Evolutionary conservation across 495 filamentous ascomycete species (phyloP).

Genomic region (Physcia stellaris): DNA sequence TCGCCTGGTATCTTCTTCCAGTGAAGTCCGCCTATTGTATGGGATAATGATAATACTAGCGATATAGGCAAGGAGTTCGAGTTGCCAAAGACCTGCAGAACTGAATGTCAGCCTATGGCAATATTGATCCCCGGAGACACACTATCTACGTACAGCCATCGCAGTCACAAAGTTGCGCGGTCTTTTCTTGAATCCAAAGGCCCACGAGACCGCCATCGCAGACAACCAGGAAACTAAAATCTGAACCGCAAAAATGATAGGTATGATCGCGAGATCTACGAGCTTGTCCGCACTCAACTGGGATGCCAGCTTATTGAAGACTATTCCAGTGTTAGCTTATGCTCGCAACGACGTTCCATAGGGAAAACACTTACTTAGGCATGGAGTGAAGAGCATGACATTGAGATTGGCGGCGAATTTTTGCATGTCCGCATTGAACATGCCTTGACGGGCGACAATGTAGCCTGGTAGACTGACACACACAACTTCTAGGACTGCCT

Average conservation of each 20-base stretch:
- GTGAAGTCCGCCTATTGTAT: slow-evolving; percentile 81
- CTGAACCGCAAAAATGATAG: slow-evolving; percentile 80
- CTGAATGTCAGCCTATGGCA: not conserved
- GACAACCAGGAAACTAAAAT: slow-evolving; percentile 71
- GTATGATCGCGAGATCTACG: slow-evolving; percentile 80
- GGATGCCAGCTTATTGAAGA: slow-evolving; percentile 95
- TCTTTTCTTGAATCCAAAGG: slow-evolving; percentile 68
- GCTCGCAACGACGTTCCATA: not conserved
- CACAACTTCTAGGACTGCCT: slow-evolving; percentile 89
- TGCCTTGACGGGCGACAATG: slow-evolving; percentile 72
- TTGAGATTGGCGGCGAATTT: slow-evolving; percentile 95
- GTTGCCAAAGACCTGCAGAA: slow-evolving; percentile 72
- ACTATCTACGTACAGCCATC: slow-evolving; percentile 71
- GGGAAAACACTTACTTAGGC: slow-evolving; percentile 61
- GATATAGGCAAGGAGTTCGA: slow-evolving; percentile 97
- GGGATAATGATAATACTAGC: slow-evolving; percentile 81
- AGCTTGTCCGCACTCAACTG: slow-evolving; percentile 87
- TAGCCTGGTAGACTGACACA: slow-evolving; percentile 95
- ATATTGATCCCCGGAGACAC: not conserved
- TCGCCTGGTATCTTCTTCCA: slow-evolving; percentile 86
- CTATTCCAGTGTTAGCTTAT: slow-evolving; percentile 27
- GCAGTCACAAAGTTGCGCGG: slow-evolving; percentile 87
- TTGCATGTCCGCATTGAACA: slow-evolving; percentile 88
- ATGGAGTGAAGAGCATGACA: slow-evolving; percentile 86
- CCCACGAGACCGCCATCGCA: slow-evolving; percentile 51